phyloP scores from a whole-genome alignment of 768 basidiomycete species.

The Hemileccinum impolitum region DNA sequence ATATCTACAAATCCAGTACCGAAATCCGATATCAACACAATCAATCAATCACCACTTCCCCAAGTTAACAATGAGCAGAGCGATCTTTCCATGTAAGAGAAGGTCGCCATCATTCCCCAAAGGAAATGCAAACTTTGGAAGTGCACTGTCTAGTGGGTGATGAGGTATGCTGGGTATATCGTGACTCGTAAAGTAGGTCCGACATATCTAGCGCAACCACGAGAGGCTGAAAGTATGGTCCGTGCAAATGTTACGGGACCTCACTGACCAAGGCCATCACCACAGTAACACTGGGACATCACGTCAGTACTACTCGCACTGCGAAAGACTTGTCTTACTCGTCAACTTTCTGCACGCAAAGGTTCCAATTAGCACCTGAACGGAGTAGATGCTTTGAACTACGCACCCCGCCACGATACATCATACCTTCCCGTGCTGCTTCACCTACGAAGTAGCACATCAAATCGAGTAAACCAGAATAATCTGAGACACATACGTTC shows the following conservation, averaged over 20 bases:
- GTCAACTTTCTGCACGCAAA: conserved; percentile 60
- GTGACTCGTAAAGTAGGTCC: background rate
- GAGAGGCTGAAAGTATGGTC: background rate
- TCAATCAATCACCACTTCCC: no score
- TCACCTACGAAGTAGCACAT: conserved; percentile 40
- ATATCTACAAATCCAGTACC: no score
- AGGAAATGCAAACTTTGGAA: background rate
- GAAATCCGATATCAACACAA: no score
- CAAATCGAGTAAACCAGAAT: conserved; percentile 1
- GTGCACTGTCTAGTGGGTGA: background rate
- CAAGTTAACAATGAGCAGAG: conserved; percentile 11
- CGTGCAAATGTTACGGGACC: conserved; percentile 35
- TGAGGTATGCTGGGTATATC: background rate
- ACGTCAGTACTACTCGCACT: conserved; percentile 9
- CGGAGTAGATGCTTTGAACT: conserved; percentile 2
- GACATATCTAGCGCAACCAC: background rate
- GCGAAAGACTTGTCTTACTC: conserved; percentile 50
- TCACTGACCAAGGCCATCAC: conserved; percentile 68
- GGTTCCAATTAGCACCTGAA: conserved; percentile 5
- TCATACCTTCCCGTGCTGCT: conserved; percentile 61
- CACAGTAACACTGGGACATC: conserved; percentile 57
- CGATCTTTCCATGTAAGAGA: background rate
- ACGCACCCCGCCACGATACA: conserved; percentile 73
- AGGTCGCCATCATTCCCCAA: background rate
- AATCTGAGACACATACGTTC: conserved; percentile 47